phyloP scores from a whole-genome alignment of 2,329 filamentous ascomycete genomes.

The Phialemoniopsis sp. region DNA sequence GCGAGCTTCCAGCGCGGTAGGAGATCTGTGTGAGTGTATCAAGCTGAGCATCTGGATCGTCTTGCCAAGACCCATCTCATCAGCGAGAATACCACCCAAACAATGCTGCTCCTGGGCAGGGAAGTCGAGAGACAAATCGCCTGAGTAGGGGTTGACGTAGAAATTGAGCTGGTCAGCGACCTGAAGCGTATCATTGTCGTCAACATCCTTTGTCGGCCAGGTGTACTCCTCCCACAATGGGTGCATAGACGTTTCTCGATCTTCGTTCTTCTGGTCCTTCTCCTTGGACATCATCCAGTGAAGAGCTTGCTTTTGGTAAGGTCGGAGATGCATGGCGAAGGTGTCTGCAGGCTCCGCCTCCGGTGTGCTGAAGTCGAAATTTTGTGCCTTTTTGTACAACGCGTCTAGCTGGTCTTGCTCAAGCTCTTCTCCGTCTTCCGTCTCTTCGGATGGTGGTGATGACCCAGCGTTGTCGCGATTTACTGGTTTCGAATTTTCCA shows the following conservation, averaged over 20 bases:
- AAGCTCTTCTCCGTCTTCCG: conserved; percentile 83
- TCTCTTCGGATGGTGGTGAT: conserved; percentile 56
- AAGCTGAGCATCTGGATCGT: conserved; percentile 98
- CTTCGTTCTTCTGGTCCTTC: conserved; percentile 65
- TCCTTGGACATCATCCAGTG: conserved; percentile 98
- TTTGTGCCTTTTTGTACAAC: conserved; percentile 92
- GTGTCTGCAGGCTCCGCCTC: conserved; percentile 77
- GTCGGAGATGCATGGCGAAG: conserved; percentile 79
- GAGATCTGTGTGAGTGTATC: conserved; percentile 75
- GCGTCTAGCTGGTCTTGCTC: conserved; percentile 94
- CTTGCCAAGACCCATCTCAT: conserved; percentile 97
- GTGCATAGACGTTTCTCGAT: conserved; percentile 80
- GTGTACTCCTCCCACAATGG: conserved; percentile 94
- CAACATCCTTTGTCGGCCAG: conserved; percentile 84
- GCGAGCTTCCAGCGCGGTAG: conserved; percentile 37
- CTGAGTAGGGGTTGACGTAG: conserved; percentile 96
- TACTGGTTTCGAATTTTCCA: conserved; percentile 25
- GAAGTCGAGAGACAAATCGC: conserved; percentile 87
- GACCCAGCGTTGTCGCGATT: conserved; percentile 33
- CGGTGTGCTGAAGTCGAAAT: conserved; percentile 91
- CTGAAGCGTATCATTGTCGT: conserved; percentile 69
- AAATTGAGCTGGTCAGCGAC: conserved; percentile 69
- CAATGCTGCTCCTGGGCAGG: conserved; percentile 93
- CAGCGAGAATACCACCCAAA: conserved; percentile 85
- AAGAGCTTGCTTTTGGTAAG: conserved; percentile 92